A percentile compares a stretch with the other conserved stretches of the same genome.
phyloP scores from a whole-genome alignment of 106 monocot species.

The Acorus calamus region DNA sequence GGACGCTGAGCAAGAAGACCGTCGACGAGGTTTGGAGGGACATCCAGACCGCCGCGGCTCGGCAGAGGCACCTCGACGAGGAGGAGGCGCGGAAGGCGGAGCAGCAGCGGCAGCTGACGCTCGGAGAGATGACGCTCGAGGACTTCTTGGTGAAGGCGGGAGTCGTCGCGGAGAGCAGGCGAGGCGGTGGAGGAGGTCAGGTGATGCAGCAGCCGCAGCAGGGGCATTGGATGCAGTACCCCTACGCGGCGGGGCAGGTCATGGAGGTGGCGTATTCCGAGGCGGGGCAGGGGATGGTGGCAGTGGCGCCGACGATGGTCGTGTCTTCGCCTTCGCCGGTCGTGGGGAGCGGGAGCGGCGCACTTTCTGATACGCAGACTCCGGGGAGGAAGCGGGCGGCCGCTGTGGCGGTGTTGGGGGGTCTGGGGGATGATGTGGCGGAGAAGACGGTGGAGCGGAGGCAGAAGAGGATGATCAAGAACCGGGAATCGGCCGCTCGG shows the following conservation, averaged over 20 bases:
- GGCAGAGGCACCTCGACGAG: constrained; percentile 3
- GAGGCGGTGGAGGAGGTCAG: too few species aligned
- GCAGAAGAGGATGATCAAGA: constrained; percentile 62
- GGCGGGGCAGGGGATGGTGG: too few species aligned
- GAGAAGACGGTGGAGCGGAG: constrained; percentile 10
- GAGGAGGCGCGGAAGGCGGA: constrained; percentile 1
- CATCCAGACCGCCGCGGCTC: constrained; percentile 8
- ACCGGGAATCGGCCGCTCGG: constrained; percentile 48
- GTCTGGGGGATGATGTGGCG: constrained; percentile 5
- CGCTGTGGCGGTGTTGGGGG: constrained; percentile 6
- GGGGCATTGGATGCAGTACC: constrained; percentile 27
- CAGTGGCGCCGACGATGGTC: too few species aligned
- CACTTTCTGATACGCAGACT: constrained; percentile 7
- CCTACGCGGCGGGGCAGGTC: too few species aligned
- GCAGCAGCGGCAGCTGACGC: constrained; percentile 6
- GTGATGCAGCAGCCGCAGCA: neutral
- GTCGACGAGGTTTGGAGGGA: constrained; percentile 47
- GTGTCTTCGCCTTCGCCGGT: too few species aligned
- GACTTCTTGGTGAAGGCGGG: constrained; percentile 47
- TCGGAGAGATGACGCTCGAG: constrained; percentile 55
- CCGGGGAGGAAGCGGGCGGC: constrained; percentile 8
- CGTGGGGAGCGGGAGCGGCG: too few species aligned
- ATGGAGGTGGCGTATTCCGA: too few species aligned
- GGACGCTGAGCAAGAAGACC: constrained; percentile 34
- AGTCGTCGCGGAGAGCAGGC: constrained; percentile 9